Percentiles rank a stretch among this genome's conserved stretches.
Evolutionary conservation across 1,284 basidiomycete genomes (phyloP).

Genomic region (Cryptococcus sp.): DNA sequence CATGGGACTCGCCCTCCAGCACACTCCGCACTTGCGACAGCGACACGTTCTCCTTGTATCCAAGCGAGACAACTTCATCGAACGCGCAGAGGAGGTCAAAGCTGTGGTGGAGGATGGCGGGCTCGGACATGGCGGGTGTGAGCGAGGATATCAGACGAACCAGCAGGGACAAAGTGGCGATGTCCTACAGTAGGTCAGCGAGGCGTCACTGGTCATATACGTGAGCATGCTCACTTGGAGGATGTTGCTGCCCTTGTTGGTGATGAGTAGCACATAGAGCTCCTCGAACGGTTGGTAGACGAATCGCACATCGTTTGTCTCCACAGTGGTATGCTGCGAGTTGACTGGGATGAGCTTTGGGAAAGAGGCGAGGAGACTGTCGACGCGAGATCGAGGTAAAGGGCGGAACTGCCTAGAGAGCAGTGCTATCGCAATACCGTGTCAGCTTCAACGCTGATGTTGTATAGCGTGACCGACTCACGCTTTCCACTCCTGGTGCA

Average conservation of each 20-base stretch:
- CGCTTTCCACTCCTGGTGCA: slow-evolving; percentile 64
- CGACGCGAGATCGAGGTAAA: slow-evolving; percentile 88
- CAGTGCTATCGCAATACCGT: slow-evolving; percentile 64
- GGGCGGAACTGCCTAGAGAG: slow-evolving; percentile 96
- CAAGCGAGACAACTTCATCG: slow-evolving; percentile 93
- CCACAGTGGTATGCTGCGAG: slow-evolving; percentile 95
- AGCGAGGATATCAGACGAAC: slow-evolving; percentile 92
- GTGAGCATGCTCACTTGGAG: slow-evolving; percentile 58
- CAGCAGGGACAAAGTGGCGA: slow-evolving; percentile 91
- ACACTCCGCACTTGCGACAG: slow-evolving; percentile 88
- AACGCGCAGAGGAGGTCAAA: slow-evolving; percentile 95
- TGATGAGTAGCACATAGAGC: slow-evolving; percentile 95
- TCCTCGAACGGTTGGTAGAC: slow-evolving; percentile 99
- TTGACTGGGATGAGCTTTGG: slow-evolving; percentile 96
- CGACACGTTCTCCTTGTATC: slow-evolving; percentile 91
- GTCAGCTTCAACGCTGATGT: background rate
- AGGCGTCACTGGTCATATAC: background rate
- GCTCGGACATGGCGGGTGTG: slow-evolving; percentile 74
- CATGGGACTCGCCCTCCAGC: slow-evolving; percentile 98
- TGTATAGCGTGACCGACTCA: slow-evolving; percentile 29
- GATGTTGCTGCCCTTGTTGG: slow-evolving; percentile 97
- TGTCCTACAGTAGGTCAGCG: slow-evolving; percentile 64
- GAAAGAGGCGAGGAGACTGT: slow-evolving; percentile 94
- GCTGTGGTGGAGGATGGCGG: slow-evolving; percentile 86
- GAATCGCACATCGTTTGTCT: slow-evolving; percentile 89